Percentiles rank a stretch among this genome's conserved stretches.
Evolutionary conservation across 352 stramenopile species (phyloP).

Genomic region (Globisporangium splendens): DNA sequence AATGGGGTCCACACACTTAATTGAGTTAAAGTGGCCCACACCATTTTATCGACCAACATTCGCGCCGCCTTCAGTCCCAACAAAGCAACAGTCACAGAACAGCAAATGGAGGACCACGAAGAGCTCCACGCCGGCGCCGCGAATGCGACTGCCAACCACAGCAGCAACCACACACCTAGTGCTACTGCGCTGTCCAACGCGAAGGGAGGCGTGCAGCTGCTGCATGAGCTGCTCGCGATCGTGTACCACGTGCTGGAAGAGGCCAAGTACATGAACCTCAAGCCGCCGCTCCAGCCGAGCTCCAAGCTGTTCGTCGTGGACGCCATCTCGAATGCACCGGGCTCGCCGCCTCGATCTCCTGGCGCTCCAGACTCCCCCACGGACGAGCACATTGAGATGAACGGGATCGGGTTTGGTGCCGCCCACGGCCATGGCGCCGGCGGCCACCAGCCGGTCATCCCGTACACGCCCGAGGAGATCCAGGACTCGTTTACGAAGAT

Average conservation of each 20-base stretch:
- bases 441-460: constrained; percentile 48
- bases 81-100: too few species aligned
- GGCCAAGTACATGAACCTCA: constrained; percentile 82
- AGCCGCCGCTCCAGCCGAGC: constrained; percentile 73
- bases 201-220: constrained; percentile 52
- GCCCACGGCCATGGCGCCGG: constrained; percentile 20
- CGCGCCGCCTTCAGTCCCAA: too few species aligned
- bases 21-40: too few species aligned
- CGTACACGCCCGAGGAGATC: constrained; percentile 78
- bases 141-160: constrained; percentile 2
- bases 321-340: constrained; percentile 30
- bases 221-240: constrained; percentile 70
- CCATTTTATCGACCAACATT: too few species aligned
- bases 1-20: too few species aligned
- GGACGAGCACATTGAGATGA: constrained; percentile 55
- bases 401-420: constrained; percentile 32
- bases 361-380: constrained; percentile 28
- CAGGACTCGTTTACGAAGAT: constrained; percentile 87
- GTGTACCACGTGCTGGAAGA: constrained; percentile 78
- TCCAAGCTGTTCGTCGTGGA: constrained; percentile 74
- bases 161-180: neutral
- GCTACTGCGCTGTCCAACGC: constrained; percentile 6
- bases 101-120: too few species aligned
- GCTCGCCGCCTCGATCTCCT: constrained; percentile 8
- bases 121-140: too few species aligned